Base-by-base conservation (phyloP, 352 stramenopile genomes). In the Elongisporangium undulatum region DNA sequence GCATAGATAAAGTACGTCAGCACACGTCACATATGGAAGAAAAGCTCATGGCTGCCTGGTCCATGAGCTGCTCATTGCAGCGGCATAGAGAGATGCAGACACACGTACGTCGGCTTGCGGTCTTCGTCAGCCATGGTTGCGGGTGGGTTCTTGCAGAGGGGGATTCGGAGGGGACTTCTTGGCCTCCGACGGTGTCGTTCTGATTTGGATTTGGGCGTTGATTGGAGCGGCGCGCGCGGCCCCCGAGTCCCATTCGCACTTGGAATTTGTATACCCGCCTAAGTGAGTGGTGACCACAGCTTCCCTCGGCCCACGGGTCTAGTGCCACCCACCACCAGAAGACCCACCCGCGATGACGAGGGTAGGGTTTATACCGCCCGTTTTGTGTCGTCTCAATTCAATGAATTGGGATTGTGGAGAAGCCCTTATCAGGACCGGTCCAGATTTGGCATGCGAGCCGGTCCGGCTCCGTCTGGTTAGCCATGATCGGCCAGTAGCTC, bases 71-170 rank as follows among this genome's bases (percentile, higher is more conserved):
- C 6, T n/a, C 52, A 58, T 53, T 13, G 52, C 20, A 17, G 6
- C 24, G 20, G 7, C 21, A 10, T 19, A 26, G 4, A 21, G 3
- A 17, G 15, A 13, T 24, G 21, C 9, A 5, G 4, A 53, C 4
- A 20, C 17, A 81, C 72, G 29, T 77, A 89, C 79, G 66, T 77
- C 53, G 79, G 76, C 70, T 76, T 87, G 71, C 80, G 81, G 70
- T 94, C 80, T 65, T 94, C 84, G 71, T 94, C 84, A 82, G 84
- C 75, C 84, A 92, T 94, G 66, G 61, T 85, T 66, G 61, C 60
- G 64, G 72, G 68, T 66, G 56, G 56, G 48, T 45, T 63, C 29
- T 64, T 48, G 65, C 71, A 61, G 57, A 58, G 56, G 60, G 23
- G 52, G 26, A 65, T 61, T 49, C 57, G 39, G 63, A 69, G 74